Base-by-base conservation (phyloP, 805 yeast species). In the Lipomyces kockii region DNA sequence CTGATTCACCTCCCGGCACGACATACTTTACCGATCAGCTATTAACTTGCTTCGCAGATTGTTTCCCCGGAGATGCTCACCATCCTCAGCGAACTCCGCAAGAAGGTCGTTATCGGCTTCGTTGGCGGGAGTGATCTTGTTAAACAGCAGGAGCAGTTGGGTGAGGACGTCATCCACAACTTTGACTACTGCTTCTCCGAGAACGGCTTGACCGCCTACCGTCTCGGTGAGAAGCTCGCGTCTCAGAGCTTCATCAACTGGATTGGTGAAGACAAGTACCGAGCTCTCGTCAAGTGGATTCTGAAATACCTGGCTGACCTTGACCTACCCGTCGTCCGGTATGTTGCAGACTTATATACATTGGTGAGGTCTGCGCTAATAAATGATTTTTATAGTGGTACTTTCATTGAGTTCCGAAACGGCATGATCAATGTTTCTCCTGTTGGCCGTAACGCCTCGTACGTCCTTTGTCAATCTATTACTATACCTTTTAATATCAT, bases 361-460 rank as follows among this genome's bases (percentile, higher is more conserved):
- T 8, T 32, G 14, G 14, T 55, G 17, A 29, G 37, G 27, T 3
- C 7, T n/a, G 20, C 9, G 14, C 39, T 43, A n/a, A 17, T 20
- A 17, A 55, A 8, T 25, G 7, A 6, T 14, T 6, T 8, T 22
- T 14, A 25, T 64, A 63, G 71, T 85, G 99, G 99, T 81, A 95
- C 99, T 68, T 95, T 95, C 82, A 83, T 95, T 74, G 99, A 95
- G 85, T 95, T 95, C 86, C 91, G 99, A 87, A 95, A 95, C 81
- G 99, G 99, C 81, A 93, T 95, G 97, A 91, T 95, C 82, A 95
- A 95, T 82, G 92, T 95, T 71, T 92, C 98, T 17, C 99, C 99
- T 75, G 87, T 95, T 69, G 99, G 99, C 77, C 92, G 99, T 87
- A 95, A 95, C 80, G 98, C 98, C 70, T 88, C 96, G 53, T 66